These are phyloP conservation scores for Penicillium brasilianum DNA, from an alignment of 2,329 filamentous ascomycete genomes.

Conservation along the genomic window DNA sequence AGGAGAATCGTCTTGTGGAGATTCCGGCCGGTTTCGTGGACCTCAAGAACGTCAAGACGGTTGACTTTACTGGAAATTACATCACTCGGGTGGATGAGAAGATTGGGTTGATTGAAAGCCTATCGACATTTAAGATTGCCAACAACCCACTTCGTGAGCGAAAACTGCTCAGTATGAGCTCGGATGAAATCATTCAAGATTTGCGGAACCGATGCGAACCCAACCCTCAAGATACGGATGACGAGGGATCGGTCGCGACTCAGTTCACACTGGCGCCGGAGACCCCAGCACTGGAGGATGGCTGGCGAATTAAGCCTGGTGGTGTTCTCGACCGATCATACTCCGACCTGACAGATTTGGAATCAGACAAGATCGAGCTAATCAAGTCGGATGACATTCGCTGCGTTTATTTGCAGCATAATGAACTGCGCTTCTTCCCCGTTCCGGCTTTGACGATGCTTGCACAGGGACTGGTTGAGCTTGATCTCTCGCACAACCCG, in stretches of 20 bases:
- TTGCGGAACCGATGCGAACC: conserved; percentile 68
- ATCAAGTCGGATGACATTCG: conserved; percentile 56
- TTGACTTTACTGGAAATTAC: conserved; percentile 85
- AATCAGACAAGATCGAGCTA: conserved; percentile 53
- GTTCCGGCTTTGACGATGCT: conserved; percentile 70
- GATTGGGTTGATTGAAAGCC: conserved; percentile 77
- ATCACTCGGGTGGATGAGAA: conserved; percentile 75
- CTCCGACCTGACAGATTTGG: conserved; percentile 63
- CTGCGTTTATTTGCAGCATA: conserved; percentile 74
- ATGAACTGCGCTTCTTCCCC: conserved; percentile 73
- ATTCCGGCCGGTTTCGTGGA: conserved; percentile 77
- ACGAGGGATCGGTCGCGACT: conserved; percentile 48
- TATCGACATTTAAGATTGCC: conserved; percentile 75
- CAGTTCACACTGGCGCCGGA: conserved; percentile 54
- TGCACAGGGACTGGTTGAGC: conserved; percentile 69
- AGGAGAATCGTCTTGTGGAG: conserved; percentile 77
- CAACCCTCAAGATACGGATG: conserved; percentile 46
- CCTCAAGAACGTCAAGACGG: conserved; percentile 71
- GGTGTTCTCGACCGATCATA: conserved; percentile 70
- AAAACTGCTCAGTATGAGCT: conserved; percentile 79
- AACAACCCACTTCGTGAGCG: conserved; percentile 92
- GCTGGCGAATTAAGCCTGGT: conserved; percentile 46
- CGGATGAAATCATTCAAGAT: conserved; percentile 78
- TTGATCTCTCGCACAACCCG: conserved; percentile 78
- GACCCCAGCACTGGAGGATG: conserved; percentile 37